These are phyloP conservation scores for Alternaria brassicae DNA, from an alignment of 2,329 filamentous ascomycete genomes.

Conservation along the genomic window DNA sequence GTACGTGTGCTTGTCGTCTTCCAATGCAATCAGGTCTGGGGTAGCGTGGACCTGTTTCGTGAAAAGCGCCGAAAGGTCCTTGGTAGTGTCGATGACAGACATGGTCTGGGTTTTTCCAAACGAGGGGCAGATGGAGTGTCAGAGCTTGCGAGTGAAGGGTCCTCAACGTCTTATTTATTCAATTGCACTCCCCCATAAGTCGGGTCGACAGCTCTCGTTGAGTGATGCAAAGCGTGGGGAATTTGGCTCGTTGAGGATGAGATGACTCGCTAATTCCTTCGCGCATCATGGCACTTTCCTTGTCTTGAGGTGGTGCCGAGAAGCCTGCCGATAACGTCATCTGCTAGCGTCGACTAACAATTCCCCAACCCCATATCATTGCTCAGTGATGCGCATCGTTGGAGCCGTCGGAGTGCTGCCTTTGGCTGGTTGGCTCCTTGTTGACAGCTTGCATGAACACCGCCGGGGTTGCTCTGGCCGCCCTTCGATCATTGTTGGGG, in stretches of 20 bases:
- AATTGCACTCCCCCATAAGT: constrained; percentile 18
- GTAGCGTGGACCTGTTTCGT: constrained; percentile 71
- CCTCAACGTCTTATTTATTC: constrained; percentile 31
- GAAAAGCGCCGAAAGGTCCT: constrained; percentile 77
- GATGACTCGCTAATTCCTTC: constrained; percentile 20
- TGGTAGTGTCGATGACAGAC: constrained; percentile 72
- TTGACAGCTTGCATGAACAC: constrained; percentile 10
- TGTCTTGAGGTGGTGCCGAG: constrained; percentile 16
- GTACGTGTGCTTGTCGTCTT: constrained; percentile 71
- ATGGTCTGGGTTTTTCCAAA: constrained; percentile 51
- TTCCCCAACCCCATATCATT: constrained; percentile 20
- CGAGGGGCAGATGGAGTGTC: constrained; percentile 12
- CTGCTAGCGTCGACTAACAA: constrained; percentile 18
- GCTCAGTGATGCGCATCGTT: constrained; percentile 20
- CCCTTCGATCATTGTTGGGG: constrained; percentile 3
- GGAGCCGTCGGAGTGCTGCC: constrained; percentile 4
- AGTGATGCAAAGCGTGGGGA: constrained; percentile 27
- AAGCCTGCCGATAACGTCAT: constrained; percentile 31
- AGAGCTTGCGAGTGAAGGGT: constrained; percentile 11
- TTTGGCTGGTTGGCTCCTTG: constrained; percentile 13
- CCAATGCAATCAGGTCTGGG: constrained; percentile 73
- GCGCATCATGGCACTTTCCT: constrained; percentile 17
- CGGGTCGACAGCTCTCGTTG: constrained; percentile 22
- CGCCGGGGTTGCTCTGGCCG: constrained; percentile 16
- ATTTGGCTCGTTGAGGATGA: constrained; percentile 24